Evolutionary conservation across 2,329 filamentous ascomycete species (phyloP), one percentile per base, ranked within the genome.

Genomic region (Paecilomyces sp.): DNA sequence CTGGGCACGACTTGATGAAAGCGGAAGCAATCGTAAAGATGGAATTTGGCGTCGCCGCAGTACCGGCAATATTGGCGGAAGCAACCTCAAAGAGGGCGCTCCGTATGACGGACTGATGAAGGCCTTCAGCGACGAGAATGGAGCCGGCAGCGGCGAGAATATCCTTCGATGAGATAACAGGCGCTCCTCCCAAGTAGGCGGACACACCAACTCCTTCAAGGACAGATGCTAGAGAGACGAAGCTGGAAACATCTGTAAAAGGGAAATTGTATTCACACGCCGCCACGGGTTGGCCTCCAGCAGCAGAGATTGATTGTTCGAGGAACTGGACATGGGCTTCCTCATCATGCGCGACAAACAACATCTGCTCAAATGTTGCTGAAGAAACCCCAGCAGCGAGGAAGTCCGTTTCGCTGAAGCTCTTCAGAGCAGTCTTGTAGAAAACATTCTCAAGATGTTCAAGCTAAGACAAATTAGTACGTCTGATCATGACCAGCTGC

Each of bases 21-120:
- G 78, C 76, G 0, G 84, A 79, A 0, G 86, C 86, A n/a, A 89
- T 80, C 2, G 85, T 85, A 77, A 81, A 87, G 55, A 89, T 85
- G 66, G 82, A 74, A 70, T 86, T 81, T 67, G 83, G 78, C 63
- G 74, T 72, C 41, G 88, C 77, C 0, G 85, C 83, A 25, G 81
- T 78, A 63, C 88, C 86, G 63, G 86, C 87, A 7, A 85, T 73
- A 64, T 84, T 79, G 0, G 86, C 76, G 67, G 85, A 86, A 1
- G 85, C 83, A 3, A 72, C 71, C 65, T 84, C 68, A 55, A 76
- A 72, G 18, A 80, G 72, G 9, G 75, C 74, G 31, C 76, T 72
- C 57, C 86, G 83, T 64, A 88, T 76, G 75, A 86, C 87, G 3
- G 87, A 77, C 1, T 82, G 82, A 75, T 89, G 86, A 9, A 86